Percentiles rank a stretch among this genome's conserved stretches.
These are phyloP conservation scores for Solanum dulcamara DNA, from an alignment of 257 asterid genomes.

Conservation along the genomic window DNA sequence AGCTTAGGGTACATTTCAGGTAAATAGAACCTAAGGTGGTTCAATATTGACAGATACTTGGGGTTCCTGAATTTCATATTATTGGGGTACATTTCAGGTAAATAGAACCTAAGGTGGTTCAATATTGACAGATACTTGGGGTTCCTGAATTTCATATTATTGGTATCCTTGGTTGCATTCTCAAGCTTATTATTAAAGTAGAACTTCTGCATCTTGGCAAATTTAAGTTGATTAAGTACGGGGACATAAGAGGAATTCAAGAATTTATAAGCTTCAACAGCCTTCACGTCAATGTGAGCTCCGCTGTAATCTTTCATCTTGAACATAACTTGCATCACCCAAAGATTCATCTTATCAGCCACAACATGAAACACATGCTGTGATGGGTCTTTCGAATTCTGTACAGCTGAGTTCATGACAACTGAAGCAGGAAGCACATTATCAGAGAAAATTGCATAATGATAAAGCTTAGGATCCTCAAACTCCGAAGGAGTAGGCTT, in stretches of 20 bases:
- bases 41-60: slow-evolving; percentile 20
- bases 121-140: slow-evolving; percentile 23
- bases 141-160: slow-evolving; percentile 36
- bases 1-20: slow-evolving; percentile 36
- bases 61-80: slow-evolving; percentile 41
- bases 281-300: slow-evolving; percentile 38
- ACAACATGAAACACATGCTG: slow-evolving; percentile 49
- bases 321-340: slow-evolving; percentile 56
- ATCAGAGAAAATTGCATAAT: slow-evolving; percentile 47
- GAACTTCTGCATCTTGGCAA: slow-evolving; percentile 26
- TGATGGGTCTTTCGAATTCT: slow-evolving; percentile 37
- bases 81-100: slow-evolving; percentile 37
- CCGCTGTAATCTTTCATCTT: slow-evolving; percentile 28
- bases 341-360: slow-evolving; percentile 46
- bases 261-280: slow-evolving; percentile 32
- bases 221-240: slow-evolving; percentile 30
- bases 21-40: slow-evolving; percentile 35
- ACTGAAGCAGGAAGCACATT: slow-evolving; percentile 49
- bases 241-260: slow-evolving; percentile 39
- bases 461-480: slow-evolving; percentile 39
- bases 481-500: slow-evolving; percentile 26
- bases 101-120: slow-evolving; percentile 36
- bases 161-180: slow-evolving; percentile 35
- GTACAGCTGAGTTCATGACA: slow-evolving; percentile 41
- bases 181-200: slow-evolving; percentile 35